Evolutionary conservation across 2,329 filamentous ascomycete species (phyloP).

Genomic region (Aspergillus viridinutans): DNA sequence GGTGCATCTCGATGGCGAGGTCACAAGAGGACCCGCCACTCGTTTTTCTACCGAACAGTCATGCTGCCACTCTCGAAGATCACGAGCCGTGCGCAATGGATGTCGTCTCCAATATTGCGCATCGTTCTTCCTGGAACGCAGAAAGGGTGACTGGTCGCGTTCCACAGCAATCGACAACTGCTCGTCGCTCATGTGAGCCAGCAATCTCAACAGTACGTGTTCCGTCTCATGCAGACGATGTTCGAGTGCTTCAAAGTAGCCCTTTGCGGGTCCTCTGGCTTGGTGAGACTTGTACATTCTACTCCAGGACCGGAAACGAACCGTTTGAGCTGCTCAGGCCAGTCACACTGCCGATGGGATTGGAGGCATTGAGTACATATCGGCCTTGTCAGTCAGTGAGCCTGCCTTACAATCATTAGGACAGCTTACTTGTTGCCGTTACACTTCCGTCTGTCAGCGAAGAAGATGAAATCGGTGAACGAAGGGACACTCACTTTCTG

Average conservation of each 20-base stretch:
- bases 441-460: background rate
- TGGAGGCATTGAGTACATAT: conserved; percentile 34
- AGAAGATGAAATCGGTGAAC: conserved; percentile 6
- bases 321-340: conserved; percentile 39
- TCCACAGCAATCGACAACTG: conserved; percentile 26
- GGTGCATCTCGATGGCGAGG: background rate
- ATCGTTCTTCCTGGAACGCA: conserved; percentile 28
- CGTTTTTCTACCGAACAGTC: conserved; percentile 15
- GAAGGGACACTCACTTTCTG: conserved; percentile 35
- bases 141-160: conserved; percentile 8
- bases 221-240: conserved; percentile 42
- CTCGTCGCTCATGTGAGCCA: conserved; percentile 29
- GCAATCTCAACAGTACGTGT: conserved; percentile 34
- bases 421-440: background rate
- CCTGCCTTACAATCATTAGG: background rate
- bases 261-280: conserved; percentile 44
- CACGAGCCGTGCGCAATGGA: conserved; percentile 30
- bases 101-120: conserved; percentile 37
- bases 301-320: conserved; percentile 18
- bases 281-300: background rate
- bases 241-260: conserved; percentile 44
- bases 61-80: conserved; percentile 35
- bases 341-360: conserved; percentile 31
- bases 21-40: background rate
- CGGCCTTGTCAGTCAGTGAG: conserved; percentile 22